Base-by-base conservation (phyloP, 192 early-diverging fungal species). In the Rhizophagus clarus region DNA sequence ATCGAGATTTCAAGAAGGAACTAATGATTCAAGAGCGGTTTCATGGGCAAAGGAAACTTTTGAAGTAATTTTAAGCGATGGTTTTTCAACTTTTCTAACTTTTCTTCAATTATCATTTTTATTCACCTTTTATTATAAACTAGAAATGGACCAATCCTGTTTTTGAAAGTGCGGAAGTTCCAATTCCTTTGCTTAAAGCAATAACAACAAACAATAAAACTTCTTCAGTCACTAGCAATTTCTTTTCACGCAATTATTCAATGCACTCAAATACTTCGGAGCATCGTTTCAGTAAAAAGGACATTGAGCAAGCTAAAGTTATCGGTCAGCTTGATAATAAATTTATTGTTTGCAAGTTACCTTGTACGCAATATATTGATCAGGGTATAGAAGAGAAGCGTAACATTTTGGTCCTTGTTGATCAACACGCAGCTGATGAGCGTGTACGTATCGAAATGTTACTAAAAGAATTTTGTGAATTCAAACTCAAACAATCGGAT, bases 381-480 rank as follows among this genome's bases (percentile, higher is more conserved):
- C 22, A 14, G 40, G 32, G 11, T 24, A 28, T 9, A 47, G 28
- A 28, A 3, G 56, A 69, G 10, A 17, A 22, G 12, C 24, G 76
- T 29, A 5, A 63, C 3, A 68, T 72, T 31, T 40, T 95, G 3
- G 82, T 93, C 2, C 76, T 93, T 37, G 83, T 94, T 26, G 94
- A 95, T 76, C 94, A 95, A 81, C 94, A 95, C 85, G 94, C 94
- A 26, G 91, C 92, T 1, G 92, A 95, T 82, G 94, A 95, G 80
- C 87, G 94, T 8, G 86, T 94, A 20, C 81, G 87, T 12, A 80
- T 95, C 24, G 94, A 95, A 81, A 81, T 70, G 31, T 70, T 94
- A 51, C 74, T 90, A 77, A 72, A 76, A 51, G 74, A 79, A 26
- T 61, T 86, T 72, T 84, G 82, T 29, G 24, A 71, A 15, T 80